These are phyloP conservation scores for Ophioceras dolichostomum DNA, from an alignment of 2,329 filamentous ascomycete species.

Conservation along the genomic window DNA sequence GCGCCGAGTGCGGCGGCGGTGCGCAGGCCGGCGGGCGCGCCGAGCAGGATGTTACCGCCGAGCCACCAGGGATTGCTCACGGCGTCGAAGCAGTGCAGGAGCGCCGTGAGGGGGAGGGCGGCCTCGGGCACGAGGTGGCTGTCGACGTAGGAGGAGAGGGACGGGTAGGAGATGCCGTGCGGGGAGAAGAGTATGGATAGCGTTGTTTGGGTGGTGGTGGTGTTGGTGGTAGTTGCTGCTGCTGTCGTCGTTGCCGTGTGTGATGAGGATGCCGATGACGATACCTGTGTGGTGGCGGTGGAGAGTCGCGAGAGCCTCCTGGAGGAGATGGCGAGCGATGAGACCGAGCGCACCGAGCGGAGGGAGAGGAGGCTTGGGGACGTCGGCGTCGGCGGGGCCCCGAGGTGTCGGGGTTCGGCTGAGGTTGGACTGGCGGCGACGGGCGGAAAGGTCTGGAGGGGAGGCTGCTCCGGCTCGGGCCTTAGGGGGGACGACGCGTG, in stretches of 20 bases:
- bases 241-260: no score
- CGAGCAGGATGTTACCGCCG: slow-evolving; percentile 44
- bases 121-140: slow-evolving; percentile 42
- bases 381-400: slow-evolving; percentile 19
- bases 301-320: slow-evolving; percentile 5
- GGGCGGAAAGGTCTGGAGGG: background rate
- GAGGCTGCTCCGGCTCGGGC: no score
- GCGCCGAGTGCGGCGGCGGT: slow-evolving; percentile 41
- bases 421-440: background rate
- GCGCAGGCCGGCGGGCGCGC: slow-evolving; percentile 42
- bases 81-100: slow-evolving; percentile 52
- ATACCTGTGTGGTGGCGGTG: background rate
- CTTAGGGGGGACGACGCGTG: background rate
- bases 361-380: slow-evolving; percentile 18
- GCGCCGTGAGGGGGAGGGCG: slow-evolving; percentile 48
- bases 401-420: slow-evolving; percentile 4
- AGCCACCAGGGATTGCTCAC: slow-evolving; percentile 49
- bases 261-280: no score
- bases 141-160: slow-evolving; percentile 41
- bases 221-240: slow-evolving; percentile 8
- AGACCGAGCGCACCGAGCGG: slow-evolving; percentile 21
- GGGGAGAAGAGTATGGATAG: slow-evolving; percentile 54
- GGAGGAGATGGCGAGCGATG: slow-evolving; percentile 16
- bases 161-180: slow-evolving; percentile 43
- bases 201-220: slow-evolving; percentile 18